Conservation (phyloP, 495 filamentous ascomycete genomes). For the Penicillium roqueforti region DNA sequence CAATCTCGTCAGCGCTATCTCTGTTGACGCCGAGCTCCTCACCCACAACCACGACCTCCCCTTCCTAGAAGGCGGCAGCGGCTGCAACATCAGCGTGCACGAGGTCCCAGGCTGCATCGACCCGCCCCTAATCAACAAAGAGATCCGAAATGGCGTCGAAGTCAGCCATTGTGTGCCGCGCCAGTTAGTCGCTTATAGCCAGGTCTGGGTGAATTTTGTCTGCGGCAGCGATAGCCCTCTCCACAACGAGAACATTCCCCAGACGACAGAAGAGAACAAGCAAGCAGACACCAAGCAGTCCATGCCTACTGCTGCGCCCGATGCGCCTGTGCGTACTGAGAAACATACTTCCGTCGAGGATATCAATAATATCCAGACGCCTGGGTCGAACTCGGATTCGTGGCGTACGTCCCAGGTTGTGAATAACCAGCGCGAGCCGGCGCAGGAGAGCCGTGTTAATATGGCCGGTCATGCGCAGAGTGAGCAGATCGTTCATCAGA, state of each 20-base stretch:
- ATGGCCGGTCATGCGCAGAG: conserved; percentile 24
- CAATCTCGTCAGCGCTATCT: conserved; percentile 29
- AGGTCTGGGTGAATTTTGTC: conserved; percentile 35
- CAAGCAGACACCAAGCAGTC: conserved; percentile 1
- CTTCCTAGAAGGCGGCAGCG: conserved; percentile 12
- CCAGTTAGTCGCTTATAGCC: conserved; percentile 24
- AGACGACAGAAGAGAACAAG: conserved; percentile 3
- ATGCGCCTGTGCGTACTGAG: conserved; percentile 11
- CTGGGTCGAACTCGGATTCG: conserved; percentile 22
- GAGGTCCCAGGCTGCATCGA: conserved; percentile 36
- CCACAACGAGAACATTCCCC: neutral
- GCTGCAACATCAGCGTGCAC: conserved; percentile 37
- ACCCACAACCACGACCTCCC: conserved; percentile 12
- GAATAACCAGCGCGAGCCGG: conserved; percentile 16
- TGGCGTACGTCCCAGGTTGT: conserved; percentile 18
- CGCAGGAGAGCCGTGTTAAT: conserved; percentile 21
- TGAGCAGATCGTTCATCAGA: conserved; percentile 16
- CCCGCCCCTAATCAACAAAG: conserved; percentile 25
- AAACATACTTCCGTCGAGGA: conserved; percentile 7
- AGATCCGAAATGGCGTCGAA: conserved; percentile 21
- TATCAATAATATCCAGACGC: conserved; percentile 18
- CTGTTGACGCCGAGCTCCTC: conserved; percentile 30
- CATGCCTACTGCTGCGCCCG: neutral
- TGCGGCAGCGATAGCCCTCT: conserved; percentile 19
- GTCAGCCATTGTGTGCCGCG: conserved; percentile 28